Evolutionary conservation across 208 protist species (phyloP).

Genomic region (Balamuthia mandrillaris): DNA sequence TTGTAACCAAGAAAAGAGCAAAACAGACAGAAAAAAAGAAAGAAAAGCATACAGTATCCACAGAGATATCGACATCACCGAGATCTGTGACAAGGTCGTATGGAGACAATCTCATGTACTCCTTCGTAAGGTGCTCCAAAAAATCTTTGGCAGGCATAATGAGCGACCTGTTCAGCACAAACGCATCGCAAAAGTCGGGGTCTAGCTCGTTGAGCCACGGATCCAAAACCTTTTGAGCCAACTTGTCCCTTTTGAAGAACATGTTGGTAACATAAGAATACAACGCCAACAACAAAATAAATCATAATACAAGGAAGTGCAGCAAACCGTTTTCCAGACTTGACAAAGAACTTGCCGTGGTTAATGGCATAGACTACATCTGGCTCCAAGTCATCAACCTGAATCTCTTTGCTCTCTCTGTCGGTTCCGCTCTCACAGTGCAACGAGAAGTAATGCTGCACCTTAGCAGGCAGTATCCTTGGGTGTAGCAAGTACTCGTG

Average conservation of each 20-base stretch:
- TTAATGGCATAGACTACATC: constrained; percentile 5
- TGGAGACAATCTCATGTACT: too few relatives aligned
- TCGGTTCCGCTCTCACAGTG: not conserved
- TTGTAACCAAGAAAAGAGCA: too few relatives aligned
- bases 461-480: too few relatives aligned
- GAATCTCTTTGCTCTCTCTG: not conserved
- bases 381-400: not conserved
- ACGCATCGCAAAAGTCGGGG: not conserved
- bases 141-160: not conserved
- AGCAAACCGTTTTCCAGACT: not conserved
- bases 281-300: too few relatives aligned
- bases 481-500: not conserved
- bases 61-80: too few relatives aligned
- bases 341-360: not conserved
- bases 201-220: not conserved
- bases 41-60: too few relatives aligned
- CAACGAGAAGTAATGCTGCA: not conserved
- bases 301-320: too few relatives aligned
- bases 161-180: not conserved
- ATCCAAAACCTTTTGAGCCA: not conserved
- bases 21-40: too few relatives aligned
- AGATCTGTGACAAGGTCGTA: too few relatives aligned
- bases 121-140: not conserved
- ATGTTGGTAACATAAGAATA: too few relatives aligned
- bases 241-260: too few relatives aligned